phyloP scores from a whole-genome alignment of 225 moss, liverwort and hornwort species.

The Marchantia polymorpha region DNA sequence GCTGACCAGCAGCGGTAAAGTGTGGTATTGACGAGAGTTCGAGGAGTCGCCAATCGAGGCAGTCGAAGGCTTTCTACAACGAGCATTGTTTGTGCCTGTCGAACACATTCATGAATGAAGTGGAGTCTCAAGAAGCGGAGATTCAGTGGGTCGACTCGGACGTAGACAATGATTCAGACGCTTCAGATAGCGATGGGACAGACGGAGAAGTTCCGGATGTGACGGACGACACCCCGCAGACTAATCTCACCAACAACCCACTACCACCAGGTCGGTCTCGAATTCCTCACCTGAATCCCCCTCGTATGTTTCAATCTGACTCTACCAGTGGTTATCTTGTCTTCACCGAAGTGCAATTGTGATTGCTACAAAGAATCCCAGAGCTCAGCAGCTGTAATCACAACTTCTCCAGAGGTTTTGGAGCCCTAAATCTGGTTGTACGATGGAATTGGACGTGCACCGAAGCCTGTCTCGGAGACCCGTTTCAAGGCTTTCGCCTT shows the following conservation, averaged over 20 bases:
- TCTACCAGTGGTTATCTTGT: no score
- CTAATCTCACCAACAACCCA: slow-evolving; percentile 38
- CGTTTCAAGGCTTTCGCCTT: not conserved
- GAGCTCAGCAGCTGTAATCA: no score
- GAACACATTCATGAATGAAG: slow-evolving; percentile 72
- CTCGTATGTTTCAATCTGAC: not conserved
- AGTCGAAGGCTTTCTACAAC: not conserved
- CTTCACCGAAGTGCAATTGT: no score
- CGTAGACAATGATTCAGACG: slow-evolving; percentile 66
- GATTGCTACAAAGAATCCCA: no score
- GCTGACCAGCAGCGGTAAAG: not conserved
- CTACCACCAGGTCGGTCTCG: slow-evolving; percentile 39
- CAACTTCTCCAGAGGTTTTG: not conserved
- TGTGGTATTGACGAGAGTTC: not conserved
- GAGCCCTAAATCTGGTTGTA: not conserved
- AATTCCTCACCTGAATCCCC: not conserved
- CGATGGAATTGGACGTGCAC: not conserved
- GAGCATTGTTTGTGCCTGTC: not conserved
- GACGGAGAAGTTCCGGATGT: slow-evolving; percentile 95
- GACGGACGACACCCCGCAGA: slow-evolving; percentile 42
- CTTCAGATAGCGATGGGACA: slow-evolving; percentile 67
- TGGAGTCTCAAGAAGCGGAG: slow-evolving; percentile 63
- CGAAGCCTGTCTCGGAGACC: not conserved
- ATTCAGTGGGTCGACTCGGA: slow-evolving; percentile 66
- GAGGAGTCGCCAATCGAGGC: not conserved